These are phyloP conservation scores for Prosopis cineraria DNA, from an alignment of 306 rosid genomes.

Conservation along the genomic window DNA sequence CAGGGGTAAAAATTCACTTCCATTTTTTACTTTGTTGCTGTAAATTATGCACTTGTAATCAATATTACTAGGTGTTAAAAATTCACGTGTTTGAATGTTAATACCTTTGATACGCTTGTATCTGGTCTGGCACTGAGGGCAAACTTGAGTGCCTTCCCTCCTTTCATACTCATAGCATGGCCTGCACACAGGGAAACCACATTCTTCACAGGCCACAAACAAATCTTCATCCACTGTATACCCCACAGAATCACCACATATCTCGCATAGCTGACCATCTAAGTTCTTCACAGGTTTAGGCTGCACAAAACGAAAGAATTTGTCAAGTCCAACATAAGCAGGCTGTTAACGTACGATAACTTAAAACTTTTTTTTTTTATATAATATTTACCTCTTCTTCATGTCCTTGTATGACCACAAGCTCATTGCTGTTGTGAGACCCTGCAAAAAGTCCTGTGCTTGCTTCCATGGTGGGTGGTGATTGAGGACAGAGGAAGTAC, in stretches of 20 bases:
- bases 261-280: conserved; percentile 97
- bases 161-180: conserved; percentile 98
- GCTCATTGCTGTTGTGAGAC: conserved; percentile 85
- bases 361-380: not conserved
- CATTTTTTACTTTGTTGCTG: not conserved
- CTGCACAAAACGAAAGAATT: conserved; percentile 44
- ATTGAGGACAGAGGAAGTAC: conserved; percentile 38
- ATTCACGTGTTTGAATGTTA: not conserved
- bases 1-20: not conserved
- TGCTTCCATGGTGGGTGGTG: conserved; percentile 68
- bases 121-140: conserved; percentile 96
- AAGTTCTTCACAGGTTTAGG: conserved; percentile 85
- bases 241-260: conserved; percentile 93
- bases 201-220: conserved; percentile 96
- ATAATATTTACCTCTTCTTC: conserved; percentile 72
- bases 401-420: conserved; percentile 81
- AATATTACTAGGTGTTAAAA: not conserved
- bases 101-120: conserved; percentile 94
- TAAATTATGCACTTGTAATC: not conserved
- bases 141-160: conserved; percentile 88
- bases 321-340: conserved; percentile 12
- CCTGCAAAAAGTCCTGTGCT: conserved; percentile 94
- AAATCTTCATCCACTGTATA: conserved; percentile 83
- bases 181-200: conserved; percentile 96
- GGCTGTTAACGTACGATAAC: not conserved